phyloP scores from a whole-genome alignment of 345 rosid genomes.

The Rhodamnia rubescens region DNA sequence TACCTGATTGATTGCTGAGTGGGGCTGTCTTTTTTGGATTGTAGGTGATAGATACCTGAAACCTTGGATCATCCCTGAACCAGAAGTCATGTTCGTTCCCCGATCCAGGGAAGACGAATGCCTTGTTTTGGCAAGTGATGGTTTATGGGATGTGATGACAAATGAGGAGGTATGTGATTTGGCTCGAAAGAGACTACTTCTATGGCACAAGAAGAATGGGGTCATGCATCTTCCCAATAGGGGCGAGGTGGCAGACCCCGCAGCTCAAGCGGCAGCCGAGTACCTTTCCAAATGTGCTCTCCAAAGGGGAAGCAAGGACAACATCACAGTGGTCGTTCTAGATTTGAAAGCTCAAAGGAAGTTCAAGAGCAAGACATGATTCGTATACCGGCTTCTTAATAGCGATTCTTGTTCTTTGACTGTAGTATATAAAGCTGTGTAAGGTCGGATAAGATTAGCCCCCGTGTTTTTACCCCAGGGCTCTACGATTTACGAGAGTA shows the following conservation, averaged over 20 bases:
- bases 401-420: background rate
- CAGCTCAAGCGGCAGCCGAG: constrained; percentile 92
- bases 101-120: constrained; percentile 89
- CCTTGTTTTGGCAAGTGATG: constrained; percentile 84
- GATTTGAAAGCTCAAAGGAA: constrained; percentile 95
- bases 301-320: constrained; percentile 89
- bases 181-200: constrained; percentile 69
- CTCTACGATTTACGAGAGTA: constrained; percentile 3
- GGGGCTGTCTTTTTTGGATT: constrained; percentile 1
- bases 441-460: constrained; percentile 5
- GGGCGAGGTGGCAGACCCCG: constrained; percentile 54
- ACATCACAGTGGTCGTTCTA: constrained; percentile 66
- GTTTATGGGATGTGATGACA: constrained; percentile 91
- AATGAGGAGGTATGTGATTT: constrained; percentile 90
- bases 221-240: constrained; percentile 22
- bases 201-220: constrained; percentile 86
- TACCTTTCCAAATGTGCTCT: constrained; percentile 68
- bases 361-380: constrained; percentile 61
- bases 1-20: background rate
- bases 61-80: constrained; percentile 94
- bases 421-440: background rate
- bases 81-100: constrained; percentile 76
- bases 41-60: constrained; percentile 92
- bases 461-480: constrained; percentile 30
- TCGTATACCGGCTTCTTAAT: background rate